Evolutionary conservation across 1,139 yeast genomes (phyloP).

Genomic region (Hansenula sp.): DNA sequence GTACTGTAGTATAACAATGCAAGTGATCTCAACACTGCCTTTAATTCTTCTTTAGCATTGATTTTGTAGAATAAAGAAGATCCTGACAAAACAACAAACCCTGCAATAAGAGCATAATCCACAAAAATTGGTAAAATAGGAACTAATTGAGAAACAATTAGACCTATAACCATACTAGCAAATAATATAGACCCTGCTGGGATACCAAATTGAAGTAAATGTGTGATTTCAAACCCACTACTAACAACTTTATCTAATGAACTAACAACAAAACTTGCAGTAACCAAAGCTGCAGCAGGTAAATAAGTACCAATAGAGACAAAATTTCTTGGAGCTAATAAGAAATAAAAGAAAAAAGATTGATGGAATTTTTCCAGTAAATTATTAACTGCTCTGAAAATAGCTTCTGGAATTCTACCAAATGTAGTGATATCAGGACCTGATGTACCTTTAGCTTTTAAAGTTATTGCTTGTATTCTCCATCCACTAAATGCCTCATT

Average conservation of each 20-base stretch:
- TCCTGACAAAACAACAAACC: conserved; percentile 10
- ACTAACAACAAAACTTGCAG: conserved; percentile 67
- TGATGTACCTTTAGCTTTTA: conserved; percentile 56
- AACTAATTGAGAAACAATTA: conserved; percentile 20
- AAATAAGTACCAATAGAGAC: conserved; percentile 93
- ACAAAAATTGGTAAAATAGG: conserved; percentile 11
- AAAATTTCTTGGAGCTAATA: conserved; percentile 73
- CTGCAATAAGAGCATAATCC: conserved; percentile 4
- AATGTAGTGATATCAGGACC: conserved; percentile 85
- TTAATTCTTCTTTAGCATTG: conserved; percentile 7
- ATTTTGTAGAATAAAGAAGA: conserved; percentile 6
- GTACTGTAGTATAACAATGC: conserved; percentile 63
- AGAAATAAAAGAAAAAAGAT: conserved; percentile 87
- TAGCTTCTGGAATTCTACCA: conserved; percentile 85
- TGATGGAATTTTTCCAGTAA: conserved; percentile 94
- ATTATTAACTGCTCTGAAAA: conserved; percentile 86
- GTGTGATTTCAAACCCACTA: conserved; percentile 26
- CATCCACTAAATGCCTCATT: conserved; percentile 94
- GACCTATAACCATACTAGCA: conserved; percentile 17
- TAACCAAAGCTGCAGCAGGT: conserved; percentile 77
- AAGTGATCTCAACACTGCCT: conserved; percentile 28
- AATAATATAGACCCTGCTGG: conserved; percentile 5
- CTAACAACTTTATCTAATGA: conserved; percentile 58
- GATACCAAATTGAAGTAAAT: conserved; percentile 15
- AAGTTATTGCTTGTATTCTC: conserved; percentile 88